These are phyloP conservation scores for Galerina sulciceps DNA, from an alignment of 768 basidiomycete genomes.

Conservation along the genomic window DNA sequence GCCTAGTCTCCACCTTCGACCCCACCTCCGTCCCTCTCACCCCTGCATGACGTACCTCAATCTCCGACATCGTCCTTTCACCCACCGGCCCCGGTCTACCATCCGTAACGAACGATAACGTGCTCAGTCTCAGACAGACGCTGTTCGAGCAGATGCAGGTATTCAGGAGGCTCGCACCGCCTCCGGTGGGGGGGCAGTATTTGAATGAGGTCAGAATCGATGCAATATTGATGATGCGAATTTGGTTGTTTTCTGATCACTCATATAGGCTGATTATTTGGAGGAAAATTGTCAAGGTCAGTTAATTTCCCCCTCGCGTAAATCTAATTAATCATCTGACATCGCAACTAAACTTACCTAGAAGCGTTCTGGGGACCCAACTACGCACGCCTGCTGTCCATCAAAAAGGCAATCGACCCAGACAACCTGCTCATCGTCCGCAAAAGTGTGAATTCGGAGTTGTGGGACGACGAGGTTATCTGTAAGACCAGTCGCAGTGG, in stretches of 20 bases:
- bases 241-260: no score
- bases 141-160: not conserved
- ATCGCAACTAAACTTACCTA: no score
- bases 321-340: no score
- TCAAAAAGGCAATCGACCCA: not conserved
- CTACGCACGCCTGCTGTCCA: not conserved
- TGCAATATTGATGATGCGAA: no score
- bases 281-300: not conserved
- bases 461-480: not conserved
- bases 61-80: not conserved
- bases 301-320: not conserved
- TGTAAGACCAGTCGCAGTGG: not conserved
- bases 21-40: not conserved
- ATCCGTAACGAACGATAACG: not conserved
- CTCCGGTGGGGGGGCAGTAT: not conserved
- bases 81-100: not conserved
- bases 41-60: not conserved
- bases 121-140: not conserved
- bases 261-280: not conserved
- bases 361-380: constrained; percentile 1
- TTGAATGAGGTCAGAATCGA: constrained; percentile 1
- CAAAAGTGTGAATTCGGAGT: not conserved
- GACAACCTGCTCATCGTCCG: not conserved
- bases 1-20: not conserved
- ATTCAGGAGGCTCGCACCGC: not conserved